phyloP scores from a whole-genome alignment of 2,329 filamentous ascomycete species.

The Pyrenochaeta sp. region DNA sequence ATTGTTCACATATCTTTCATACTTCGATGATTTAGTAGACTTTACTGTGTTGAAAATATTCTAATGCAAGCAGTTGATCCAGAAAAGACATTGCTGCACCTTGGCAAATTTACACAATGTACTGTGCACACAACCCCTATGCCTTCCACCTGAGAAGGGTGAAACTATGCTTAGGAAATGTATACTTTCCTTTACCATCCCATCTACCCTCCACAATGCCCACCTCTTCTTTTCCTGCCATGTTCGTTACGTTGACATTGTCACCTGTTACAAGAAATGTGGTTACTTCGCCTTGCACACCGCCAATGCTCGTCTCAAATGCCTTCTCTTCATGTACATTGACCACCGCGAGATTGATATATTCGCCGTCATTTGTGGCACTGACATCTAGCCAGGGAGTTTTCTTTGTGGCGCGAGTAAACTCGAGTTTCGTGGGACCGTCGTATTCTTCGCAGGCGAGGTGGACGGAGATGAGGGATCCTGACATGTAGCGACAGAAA shows the following conservation, averaged over 20 bases:
- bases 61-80: too few species aligned
- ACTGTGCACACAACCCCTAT: neutral
- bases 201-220: slow-evolving; percentile 65
- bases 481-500: slow-evolving; percentile 73
- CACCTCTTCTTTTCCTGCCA: slow-evolving; percentile 66
- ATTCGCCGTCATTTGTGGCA: slow-evolving; percentile 65
- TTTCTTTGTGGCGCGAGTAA: slow-evolving; percentile 68
- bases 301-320: slow-evolving; percentile 64
- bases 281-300: slow-evolving; percentile 55
- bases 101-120: too few species aligned
- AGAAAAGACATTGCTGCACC: too few species aligned
- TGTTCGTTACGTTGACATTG: slow-evolving; percentile 65
- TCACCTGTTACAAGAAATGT: slow-evolving; percentile 68
- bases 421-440: slow-evolving; percentile 67
- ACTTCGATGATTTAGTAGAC: too few species aligned
- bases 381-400: slow-evolving; percentile 74
- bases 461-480: slow-evolving; percentile 69
- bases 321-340: slow-evolving; percentile 68
- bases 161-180: slow-evolving; percentile 71
- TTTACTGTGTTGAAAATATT: too few species aligned
- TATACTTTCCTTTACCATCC: slow-evolving; percentile 66
- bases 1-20: too few species aligned
- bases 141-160: slow-evolving; percentile 65
- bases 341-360: slow-evolving; percentile 71
- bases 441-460: slow-evolving; percentile 67